Conservation (phyloP, 345 rosid species). For the Rhizophora mangle region DNA sequence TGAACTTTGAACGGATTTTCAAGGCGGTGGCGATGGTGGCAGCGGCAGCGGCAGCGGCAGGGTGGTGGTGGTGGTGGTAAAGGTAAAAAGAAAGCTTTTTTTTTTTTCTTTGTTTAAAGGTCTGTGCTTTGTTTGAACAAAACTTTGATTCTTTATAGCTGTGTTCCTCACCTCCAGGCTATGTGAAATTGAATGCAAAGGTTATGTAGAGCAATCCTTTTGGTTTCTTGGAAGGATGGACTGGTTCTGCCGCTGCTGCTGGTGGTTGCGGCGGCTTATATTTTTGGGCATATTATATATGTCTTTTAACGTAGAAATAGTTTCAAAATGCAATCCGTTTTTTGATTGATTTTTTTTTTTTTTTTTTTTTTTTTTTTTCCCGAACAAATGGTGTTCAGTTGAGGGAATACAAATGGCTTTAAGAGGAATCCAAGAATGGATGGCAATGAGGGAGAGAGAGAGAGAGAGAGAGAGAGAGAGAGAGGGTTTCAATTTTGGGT, state of each 20-base stretch:
- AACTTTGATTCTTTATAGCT: constrained; percentile 1
- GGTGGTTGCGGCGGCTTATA: background rate
- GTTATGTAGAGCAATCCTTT: constrained; percentile 18
- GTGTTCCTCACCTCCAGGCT: background rate
- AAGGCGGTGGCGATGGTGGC: background rate
- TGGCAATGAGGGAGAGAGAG: background rate
- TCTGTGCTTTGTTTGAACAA: background rate
- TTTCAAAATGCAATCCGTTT: constrained; percentile 18
- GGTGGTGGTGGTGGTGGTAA: background rate
- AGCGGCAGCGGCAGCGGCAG: background rate
- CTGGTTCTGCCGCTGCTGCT: constrained; percentile 5
- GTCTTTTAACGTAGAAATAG: constrained; percentile 13
- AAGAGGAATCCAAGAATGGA: background rate
- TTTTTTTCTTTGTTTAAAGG: background rate
- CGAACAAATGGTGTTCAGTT: too few relatives aligned
- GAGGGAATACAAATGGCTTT: background rate
- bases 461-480: background rate
- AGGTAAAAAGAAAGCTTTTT: background rate
- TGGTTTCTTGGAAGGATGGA: constrained; percentile 50
- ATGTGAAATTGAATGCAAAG: constrained; percentile 3
- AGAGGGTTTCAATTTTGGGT: background rate
- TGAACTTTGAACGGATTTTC: too few relatives aligned
- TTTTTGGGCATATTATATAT: background rate
- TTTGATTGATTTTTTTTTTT: background rate
- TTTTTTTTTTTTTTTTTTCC: too few relatives aligned